Evolutionary conservation across 768 basidiomycete genomes (phyloP), one percentile per base, ranked within the genome.

Genomic region (Tephrocybe sp.): DNA sequence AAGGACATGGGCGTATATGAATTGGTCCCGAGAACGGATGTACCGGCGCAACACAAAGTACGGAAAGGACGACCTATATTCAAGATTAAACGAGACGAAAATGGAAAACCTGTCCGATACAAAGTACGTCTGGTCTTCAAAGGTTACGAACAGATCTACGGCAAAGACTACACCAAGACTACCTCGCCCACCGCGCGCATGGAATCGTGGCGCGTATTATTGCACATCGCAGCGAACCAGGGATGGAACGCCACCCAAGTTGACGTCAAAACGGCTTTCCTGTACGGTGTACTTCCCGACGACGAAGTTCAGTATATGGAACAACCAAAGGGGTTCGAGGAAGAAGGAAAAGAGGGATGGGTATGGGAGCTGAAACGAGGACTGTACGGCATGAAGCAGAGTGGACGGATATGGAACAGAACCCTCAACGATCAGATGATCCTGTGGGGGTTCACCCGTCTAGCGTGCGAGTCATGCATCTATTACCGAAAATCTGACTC

Each of bases 91-190:
- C 43, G 49, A 10, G 60, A 75, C 45, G 54, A 61, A 16, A 11
- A 52, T 1, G 72, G 72, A 1, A 44, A 53, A 0, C 42, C 68
- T 0, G 49, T 58, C 0, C 44, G 63, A 12, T 64, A 63, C 52
- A 77, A 56, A 23, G 47, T 48, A 1, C 13, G 68, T 0, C 64
- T 70, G 21, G 71, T 80, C 0, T 68, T 72, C 21, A 65, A 70
- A 45, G 76, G 78, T 0, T 74, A 63, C 55, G 55, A 71, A 19
- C 73, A 75, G 44, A 55, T 69, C 0, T 69, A 60, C 22, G 75
- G 77, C 0, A 51, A 61, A 7, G 75, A 80, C 42, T 80, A 70
- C 49, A 62, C 57, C 0, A 64, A 69, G 30, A 75, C 73, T 0
- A 72, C 68, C 37, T 72, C 76, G 36, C 71, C 71, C 1, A 69